Conservation (phyloP, 768 basidiomycete genomes). For the Leccinellum rugosiceps region DNA sequence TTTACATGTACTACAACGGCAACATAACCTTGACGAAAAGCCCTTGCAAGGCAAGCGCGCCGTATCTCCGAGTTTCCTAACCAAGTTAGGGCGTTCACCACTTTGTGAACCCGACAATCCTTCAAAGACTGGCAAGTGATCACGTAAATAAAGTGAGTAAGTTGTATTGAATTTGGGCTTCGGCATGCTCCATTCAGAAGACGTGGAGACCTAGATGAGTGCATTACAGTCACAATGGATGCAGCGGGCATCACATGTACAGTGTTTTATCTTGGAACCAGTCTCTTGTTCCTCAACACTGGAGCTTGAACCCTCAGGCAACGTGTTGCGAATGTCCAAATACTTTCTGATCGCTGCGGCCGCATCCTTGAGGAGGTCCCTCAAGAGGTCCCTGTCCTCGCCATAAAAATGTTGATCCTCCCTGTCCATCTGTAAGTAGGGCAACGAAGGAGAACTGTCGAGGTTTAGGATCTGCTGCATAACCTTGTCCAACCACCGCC, state of each 20-base stretch:
- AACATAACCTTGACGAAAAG: background rate
- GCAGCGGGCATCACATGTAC: background rate
- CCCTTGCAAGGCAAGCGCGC: no score
- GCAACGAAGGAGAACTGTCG: background rate
- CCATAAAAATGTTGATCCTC: background rate
- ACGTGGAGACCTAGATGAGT: background rate
- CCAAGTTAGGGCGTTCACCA: background rate
- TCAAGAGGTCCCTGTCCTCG: slow-evolving; percentile 1
- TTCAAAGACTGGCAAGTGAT: no score
- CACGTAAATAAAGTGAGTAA: background rate
- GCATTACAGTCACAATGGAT: background rate
- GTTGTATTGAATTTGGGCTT: background rate
- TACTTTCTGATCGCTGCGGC: slow-evolving; percentile 15
- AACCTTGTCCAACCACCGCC: slow-evolving; percentile 21
- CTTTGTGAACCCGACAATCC: background rate
- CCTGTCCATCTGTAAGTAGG: background rate
- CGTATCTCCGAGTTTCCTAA: no score
- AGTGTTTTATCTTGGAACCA: background rate
- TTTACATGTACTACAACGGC: no score
- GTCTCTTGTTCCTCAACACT: background rate
- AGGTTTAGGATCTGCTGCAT: slow-evolving; percentile 11
- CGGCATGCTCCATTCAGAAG: background rate
- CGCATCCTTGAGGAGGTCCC: slow-evolving; percentile 18
- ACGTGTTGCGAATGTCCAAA: accelerated
- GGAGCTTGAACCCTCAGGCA: slow-evolving; percentile 1